Conservation (phyloP, 2,329 filamentous ascomycete genomes). For the Venturiaceae sp. region DNA sequence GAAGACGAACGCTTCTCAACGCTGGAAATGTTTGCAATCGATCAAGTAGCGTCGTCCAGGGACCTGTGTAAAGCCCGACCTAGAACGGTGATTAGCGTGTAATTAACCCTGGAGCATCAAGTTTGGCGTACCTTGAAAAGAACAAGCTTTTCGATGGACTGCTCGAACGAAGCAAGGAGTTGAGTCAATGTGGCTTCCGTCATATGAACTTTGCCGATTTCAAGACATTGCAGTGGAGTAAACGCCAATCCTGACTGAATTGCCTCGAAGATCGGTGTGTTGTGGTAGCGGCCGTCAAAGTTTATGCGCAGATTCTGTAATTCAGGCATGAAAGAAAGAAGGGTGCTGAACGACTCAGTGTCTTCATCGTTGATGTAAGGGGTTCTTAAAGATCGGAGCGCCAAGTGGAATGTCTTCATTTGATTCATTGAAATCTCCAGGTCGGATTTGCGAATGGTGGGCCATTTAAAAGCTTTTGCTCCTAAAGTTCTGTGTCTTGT, state of each 20-base stretch:
- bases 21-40: background rate
- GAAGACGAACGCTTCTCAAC: background rate
- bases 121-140: background rate
- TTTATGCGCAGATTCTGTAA: background rate
- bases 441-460: background rate
- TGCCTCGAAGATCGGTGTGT: background rate
- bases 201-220: background rate
- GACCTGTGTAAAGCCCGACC: background rate
- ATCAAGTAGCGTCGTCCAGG: background rate
- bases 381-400: background rate
- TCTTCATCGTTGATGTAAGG: background rate
- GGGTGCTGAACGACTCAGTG: background rate
- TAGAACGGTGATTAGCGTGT: background rate
- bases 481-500: background rate
- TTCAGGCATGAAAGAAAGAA: background rate
- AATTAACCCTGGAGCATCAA: background rate
- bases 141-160: background rate
- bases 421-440: background rate
- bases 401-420: background rate
- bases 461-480: background rate
- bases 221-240: background rate
- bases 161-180: background rate
- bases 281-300: background rate
- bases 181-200: background rate
- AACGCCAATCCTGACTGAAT: background rate